Evolutionary conservation across 1,284 basidiomycete species (phyloP), one percentile per base, ranked within the genome.

Genomic region (Dichomitus squalens): DNA sequence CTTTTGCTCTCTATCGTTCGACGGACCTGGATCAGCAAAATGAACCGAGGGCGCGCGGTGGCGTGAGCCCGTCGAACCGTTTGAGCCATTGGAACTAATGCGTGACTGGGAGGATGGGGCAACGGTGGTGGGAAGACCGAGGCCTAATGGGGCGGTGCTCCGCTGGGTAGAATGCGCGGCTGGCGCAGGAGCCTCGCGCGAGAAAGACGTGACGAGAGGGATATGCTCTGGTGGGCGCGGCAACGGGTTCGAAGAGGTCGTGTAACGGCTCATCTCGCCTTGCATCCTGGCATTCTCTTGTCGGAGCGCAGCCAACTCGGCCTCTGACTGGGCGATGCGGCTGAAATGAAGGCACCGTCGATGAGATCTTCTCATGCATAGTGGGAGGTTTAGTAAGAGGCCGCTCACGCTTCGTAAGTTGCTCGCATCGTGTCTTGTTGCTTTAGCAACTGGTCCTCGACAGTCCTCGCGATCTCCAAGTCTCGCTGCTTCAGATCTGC

Each of bases 401-500:
- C 18, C 16, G 39, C 66, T 65, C 53, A 76, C 73, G 54, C 27
- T 49, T 64, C 65, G 59, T 69, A 68, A 44, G 66, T 55, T 7
- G 56, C 61, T 55, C 71, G 67, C 5, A 75, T 66, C 48, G 67
- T 67, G 7, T 66, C 60, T 29, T 49, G 33, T 34, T 53, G 35
- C 35, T 47, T 25, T n/a, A 63, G 18, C 33, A 63, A 27, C 25
- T 71, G 72, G 33, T 69, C 66, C 57, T 77, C 76, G 20, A 77
- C 69, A 7, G 68, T 63, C 12, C 68, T 72, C 11, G 75, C 70
- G 5, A 69, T 71, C 40, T 71, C 63, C 31, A 67, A 58, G 25
- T 76, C 75, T 46, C 73, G 68, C 18, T 77, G 66, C 35, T 70
- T 72, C 14, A 65, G 67, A 20, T 70, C 69, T 36, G 70, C 66